Percentiles rank a stretch among this genome's conserved stretches.
Evolutionary conservation across 768 basidiomycete species (phyloP).

Genomic region (Omphalotus guepiniiformis): DNA sequence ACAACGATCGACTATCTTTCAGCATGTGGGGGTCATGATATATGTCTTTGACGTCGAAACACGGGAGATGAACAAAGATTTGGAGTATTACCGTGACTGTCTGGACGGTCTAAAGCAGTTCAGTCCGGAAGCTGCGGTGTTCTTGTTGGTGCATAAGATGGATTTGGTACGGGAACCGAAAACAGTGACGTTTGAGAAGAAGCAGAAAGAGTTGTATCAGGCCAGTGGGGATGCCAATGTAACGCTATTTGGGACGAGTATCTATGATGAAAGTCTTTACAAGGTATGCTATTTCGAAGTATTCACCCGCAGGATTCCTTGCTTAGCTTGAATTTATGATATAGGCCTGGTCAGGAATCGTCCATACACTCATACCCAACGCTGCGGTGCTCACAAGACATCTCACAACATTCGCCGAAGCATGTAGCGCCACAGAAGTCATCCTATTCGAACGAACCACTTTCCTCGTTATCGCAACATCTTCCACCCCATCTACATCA

Average conservation of each 20-base stretch:
- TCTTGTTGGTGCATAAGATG: constrained; percentile 97
- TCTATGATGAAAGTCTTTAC: constrained; percentile 96
- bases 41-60: constrained; percentile 97
- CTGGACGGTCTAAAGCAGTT: constrained; percentile 75
- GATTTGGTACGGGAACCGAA: constrained; percentile 77
- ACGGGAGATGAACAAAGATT: constrained; percentile 78
- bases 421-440: constrained; percentile 89
- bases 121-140: constrained; percentile 81
- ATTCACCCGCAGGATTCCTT: not conserved
- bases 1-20: constrained; percentile 92
- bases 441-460: constrained; percentile 97
- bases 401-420: constrained; percentile 78
- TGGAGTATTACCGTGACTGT: constrained; percentile 91
- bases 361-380: constrained; percentile 95
- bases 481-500: constrained; percentile 39
- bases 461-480: constrained; percentile 94
- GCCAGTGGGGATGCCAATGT: constrained; percentile 57
- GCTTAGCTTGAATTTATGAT: constrained; percentile 5
- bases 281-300: constrained; percentile 46
- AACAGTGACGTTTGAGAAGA: constrained; percentile 58
- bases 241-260: constrained; percentile 88
- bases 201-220: constrained; percentile 67
- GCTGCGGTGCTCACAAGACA: constrained; percentile 85
- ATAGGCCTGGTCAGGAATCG: constrained; percentile 97
- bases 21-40: constrained; percentile 94